phyloP scores from a whole-genome alignment of 1,284 basidiomycete genomes.

The Exobasidium cylindrosporum region DNA sequence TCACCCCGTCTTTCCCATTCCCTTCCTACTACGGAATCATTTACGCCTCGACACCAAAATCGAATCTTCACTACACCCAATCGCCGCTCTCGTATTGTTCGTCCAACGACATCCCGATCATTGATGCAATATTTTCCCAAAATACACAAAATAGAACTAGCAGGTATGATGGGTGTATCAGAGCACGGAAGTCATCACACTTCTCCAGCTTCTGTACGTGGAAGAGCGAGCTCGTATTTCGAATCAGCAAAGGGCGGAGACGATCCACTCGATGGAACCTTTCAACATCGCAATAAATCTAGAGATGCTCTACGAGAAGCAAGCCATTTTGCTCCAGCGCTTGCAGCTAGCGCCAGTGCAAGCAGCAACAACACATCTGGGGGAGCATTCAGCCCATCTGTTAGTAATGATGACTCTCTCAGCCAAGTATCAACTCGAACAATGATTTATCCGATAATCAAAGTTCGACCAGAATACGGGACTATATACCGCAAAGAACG shows the following conservation, averaged over 20 bases:
- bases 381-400: neutral
- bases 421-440: conserved; percentile 29
- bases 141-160: conserved; percentile 10
- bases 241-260: neutral
- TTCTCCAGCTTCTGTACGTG: neutral
- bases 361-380: neutral
- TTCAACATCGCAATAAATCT: neutral
- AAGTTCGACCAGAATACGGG: conserved; percentile 81
- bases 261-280: conserved; percentile 1
- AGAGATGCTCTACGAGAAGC: neutral
- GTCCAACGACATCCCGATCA: neutral
- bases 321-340: neutral
- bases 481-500: conserved; percentile 66
- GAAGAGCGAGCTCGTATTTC: neutral
- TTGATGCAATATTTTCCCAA: neutral
- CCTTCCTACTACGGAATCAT: neutral
- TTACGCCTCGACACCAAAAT: neutral
- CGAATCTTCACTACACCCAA: too few species aligned
- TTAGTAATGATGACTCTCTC: neutral
- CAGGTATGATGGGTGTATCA: conserved; percentile 10
- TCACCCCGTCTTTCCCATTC: neutral
- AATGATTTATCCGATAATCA: conserved; percentile 80
- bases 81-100: too few species aligned
- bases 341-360: neutral
- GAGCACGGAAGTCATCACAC: neutral